A percentile compares a stretch with the other conserved stretches of the same genome.
Evolutionary conservation across 1,139 yeast genomes (phyloP).

Genomic region (Kodamaea sp.): DNA sequence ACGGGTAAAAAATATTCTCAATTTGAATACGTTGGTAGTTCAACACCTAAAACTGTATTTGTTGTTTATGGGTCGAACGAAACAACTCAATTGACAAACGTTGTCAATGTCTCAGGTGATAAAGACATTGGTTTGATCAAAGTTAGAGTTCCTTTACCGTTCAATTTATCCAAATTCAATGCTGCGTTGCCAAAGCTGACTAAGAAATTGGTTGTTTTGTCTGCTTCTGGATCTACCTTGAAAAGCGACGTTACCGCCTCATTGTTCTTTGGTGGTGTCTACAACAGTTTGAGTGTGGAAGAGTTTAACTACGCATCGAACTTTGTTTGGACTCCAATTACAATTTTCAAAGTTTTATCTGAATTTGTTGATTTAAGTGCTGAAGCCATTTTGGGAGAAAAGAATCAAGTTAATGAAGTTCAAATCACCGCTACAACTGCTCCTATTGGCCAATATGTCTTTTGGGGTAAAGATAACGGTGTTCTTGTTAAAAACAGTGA

Average conservation of each 20-base stretch:
- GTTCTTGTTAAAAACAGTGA: constrained; percentile 54
- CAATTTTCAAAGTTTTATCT: constrained; percentile 46
- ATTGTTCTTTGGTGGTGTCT: constrained; percentile 52
- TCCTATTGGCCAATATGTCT: constrained; percentile 50
- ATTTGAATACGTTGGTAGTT: constrained; percentile 68
- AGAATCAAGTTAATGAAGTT: constrained; percentile 2
- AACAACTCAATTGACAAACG: constrained; percentile 48
- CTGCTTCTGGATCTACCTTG: constrained; percentile 31
- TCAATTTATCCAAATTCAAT: constrained; percentile 59
- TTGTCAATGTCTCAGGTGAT: constrained; percentile 33
- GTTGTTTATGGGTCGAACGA: constrained; percentile 77
- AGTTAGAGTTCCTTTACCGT: constrained; percentile 77
- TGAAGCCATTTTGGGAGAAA: constrained; percentile 15
- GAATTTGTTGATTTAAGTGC: constrained; percentile 41
- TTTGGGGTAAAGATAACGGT: constrained; percentile 70
- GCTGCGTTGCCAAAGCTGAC: constrained; percentile 55
- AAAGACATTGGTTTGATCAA: constrained; percentile 60
- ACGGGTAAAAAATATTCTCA: constrained; percentile 60
- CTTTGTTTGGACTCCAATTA: constrained; percentile 56
- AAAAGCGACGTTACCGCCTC: constrained; percentile 75
- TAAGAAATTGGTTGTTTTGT: constrained; percentile 59
- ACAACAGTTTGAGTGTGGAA: constrained; percentile 36
- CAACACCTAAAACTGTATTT: constrained; percentile 63
- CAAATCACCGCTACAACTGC: constrained; percentile 39
- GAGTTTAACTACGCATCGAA: constrained; percentile 52